phyloP scores from a whole-genome alignment of 805 yeast species.

The Candida sakaeoensis region DNA sequence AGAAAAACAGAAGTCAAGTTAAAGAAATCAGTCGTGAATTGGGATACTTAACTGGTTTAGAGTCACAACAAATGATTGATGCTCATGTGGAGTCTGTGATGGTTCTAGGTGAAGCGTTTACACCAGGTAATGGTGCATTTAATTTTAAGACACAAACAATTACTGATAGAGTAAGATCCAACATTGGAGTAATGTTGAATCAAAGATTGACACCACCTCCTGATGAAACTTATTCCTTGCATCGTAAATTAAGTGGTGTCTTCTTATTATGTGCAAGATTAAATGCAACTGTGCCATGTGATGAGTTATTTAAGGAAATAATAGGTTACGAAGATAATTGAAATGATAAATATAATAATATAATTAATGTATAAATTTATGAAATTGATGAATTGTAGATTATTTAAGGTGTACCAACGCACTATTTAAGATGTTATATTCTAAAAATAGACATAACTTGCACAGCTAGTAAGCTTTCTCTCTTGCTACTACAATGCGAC shows the following conservation, averaged over 20 bases:
- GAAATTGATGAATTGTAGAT: background rate
- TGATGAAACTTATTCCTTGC: slow-evolving; percentile 95
- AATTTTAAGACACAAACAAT: slow-evolving; percentile 85
- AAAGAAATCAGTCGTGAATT: slow-evolving; percentile 63
- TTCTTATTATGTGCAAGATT: slow-evolving; percentile 84
- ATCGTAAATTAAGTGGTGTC: slow-evolving; percentile 92
- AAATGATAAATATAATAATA: background rate
- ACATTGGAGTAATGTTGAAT: slow-evolving; percentile 83
- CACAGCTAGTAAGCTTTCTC: no score
- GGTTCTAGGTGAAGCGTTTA: slow-evolving; percentile 90
- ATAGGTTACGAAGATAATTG: slow-evolving; percentile 46
- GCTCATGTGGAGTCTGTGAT: slow-evolving; percentile 91
- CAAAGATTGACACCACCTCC: slow-evolving; percentile 97
- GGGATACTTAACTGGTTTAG: slow-evolving; percentile 91
- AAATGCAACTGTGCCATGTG: slow-evolving; percentile 79
- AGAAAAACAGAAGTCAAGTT: slow-evolving; percentile 60
- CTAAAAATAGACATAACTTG: no score
- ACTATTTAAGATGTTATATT: no score
- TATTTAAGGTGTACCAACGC: no score
- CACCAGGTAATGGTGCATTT: slow-evolving; percentile 50
- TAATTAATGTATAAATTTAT: background rate
- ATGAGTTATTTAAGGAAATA: slow-evolving; percentile 68
- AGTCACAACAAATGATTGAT: slow-evolving; percentile 78
- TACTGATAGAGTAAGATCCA: slow-evolving; percentile 86
- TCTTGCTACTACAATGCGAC: no score